Evolutionary conservation across 495 filamentous ascomycete genomes (phyloP), one percentile per base, ranked within the genome.

Genomic region (Annulohypoxylon stygium): DNA sequence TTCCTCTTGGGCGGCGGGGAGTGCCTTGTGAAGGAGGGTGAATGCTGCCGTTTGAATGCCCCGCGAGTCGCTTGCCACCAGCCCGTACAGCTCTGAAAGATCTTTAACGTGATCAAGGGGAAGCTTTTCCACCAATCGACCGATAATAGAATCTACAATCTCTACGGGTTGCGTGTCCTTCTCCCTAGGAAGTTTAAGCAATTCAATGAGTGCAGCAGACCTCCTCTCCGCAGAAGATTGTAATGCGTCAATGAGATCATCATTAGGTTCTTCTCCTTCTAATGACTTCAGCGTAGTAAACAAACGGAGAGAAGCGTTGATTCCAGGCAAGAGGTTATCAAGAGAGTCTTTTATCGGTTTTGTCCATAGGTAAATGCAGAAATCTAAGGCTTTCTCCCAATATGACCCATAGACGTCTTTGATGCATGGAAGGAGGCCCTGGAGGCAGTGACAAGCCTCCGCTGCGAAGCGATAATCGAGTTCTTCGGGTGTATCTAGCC

Each of bases 221-320:
- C 90, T 82, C 0, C 76, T 75, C 10, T 78, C 70, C 16, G 84
- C 81, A 12, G 81, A 84, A 25, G 88, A 85, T 25, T 82, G 82
- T 83, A 93, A 89, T 3, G 88, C 88, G 71, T 99, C 95, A 8
- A 89, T 80, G 2, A 97, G 86, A 78, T 98, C 95, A 76, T 98
- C 95, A 75, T 98, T 98, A 18, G 89, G 81, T 5, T 93, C 91
- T 33, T 83, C 81, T 7, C 93, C 90, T 30, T 83, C 81, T 6
- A 91, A 78, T 11, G 82, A 84, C 67, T 87, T 85, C 23, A 97
- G 75, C 3, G 84, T 80, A 11, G 82, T 79, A 63, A 92, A 89
- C 0, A 99, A 86, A 75, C 90, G 91, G 62, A 98, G 83, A 0
- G 92, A 92, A 23, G 91, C 85, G 50, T 91, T 83, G 8, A 93